Percentiles rank a stretch among this genome's conserved stretches.
Conservation (phyloP, 345 rosid genomes). For the Eucalyptus marginata region DNA sequence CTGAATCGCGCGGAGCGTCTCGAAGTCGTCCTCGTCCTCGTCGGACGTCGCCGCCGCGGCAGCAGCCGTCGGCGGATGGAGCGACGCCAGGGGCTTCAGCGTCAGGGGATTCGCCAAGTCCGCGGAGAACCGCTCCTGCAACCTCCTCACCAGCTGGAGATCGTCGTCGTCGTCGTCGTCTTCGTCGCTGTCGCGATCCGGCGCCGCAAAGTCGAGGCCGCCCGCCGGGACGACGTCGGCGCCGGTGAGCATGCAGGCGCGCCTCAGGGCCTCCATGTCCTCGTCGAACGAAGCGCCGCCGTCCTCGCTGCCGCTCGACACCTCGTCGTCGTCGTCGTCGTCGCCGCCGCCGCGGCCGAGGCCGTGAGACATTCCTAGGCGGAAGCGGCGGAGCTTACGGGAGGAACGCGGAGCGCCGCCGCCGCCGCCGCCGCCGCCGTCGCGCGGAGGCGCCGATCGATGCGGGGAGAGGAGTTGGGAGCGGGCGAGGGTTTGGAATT, state of each 20-base stretch:
- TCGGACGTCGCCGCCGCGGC: slow-evolving; percentile 2
- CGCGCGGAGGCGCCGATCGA: not conserved
- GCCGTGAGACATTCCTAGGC: not conserved
- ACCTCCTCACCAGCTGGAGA: slow-evolving; percentile 34
- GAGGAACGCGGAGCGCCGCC: not conserved
- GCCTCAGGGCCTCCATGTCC: slow-evolving; percentile 74
- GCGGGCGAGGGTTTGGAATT: not conserved
- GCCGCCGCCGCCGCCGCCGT: not conserved
- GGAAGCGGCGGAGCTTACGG: not conserved
- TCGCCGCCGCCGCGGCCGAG: not conserved
- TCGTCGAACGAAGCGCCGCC: slow-evolving; percentile 37
- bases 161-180: slow-evolving; percentile 26
- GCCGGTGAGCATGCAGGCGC: slow-evolving; percentile 52
- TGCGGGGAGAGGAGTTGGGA: not conserved
- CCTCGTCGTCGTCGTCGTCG: slow-evolving; percentile 23
- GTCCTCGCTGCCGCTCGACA: slow-evolving; percentile 18
- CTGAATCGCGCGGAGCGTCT: slow-evolving; percentile 62
- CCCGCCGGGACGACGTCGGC: slow-evolving; percentile 8
- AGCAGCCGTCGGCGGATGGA: slow-evolving; percentile 15
- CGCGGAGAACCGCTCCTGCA: slow-evolving; percentile 32
- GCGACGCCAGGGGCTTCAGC: slow-evolving; percentile 10
- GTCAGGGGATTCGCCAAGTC: slow-evolving; percentile 21
- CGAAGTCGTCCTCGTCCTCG: slow-evolving; percentile 59
- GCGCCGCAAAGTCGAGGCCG: not conserved
- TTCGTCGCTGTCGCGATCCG: slow-evolving; percentile 18